phyloP scores from a whole-genome alignment of 495 filamentous ascomycete genomes.

The Endocarpon pusillum region DNA sequence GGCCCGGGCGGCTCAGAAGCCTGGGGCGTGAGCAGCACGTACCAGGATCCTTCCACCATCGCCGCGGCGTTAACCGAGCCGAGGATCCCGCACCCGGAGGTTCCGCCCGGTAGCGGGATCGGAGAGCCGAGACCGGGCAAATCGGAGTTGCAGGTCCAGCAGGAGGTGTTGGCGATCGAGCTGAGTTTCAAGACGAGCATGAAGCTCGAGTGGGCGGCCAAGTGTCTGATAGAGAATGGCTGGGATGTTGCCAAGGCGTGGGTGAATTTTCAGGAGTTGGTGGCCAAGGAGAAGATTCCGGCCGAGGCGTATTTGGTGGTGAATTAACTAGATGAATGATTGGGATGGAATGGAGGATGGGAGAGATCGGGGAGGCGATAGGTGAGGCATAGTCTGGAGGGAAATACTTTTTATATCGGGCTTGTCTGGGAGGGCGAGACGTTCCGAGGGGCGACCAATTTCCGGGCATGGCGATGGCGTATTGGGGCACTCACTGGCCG shows the following conservation, averaged over 20 bases:
- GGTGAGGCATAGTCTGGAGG: too few relatives aligned
- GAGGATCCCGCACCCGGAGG: conserved; percentile 11
- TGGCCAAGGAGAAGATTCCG: too few relatives aligned
- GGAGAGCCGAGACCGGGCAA: conserved; percentile 25
- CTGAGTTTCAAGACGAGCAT: conserved; percentile 52
- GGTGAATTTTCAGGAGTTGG: conserved; percentile 48
- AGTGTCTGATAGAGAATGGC: conserved; percentile 50
- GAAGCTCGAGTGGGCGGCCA: conserved; percentile 51
- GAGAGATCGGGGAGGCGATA: too few relatives aligned
- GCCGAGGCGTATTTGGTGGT: too few relatives aligned
- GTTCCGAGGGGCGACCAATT: too few relatives aligned
- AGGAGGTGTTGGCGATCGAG: conserved; percentile 46
- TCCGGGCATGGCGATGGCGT: too few relatives aligned
- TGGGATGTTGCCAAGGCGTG: conserved; percentile 61
- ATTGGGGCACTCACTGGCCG: too few relatives aligned
- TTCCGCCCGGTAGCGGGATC: conserved; percentile 25
- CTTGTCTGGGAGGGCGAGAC: too few relatives aligned
- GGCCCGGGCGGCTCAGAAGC: conserved; percentile 44
- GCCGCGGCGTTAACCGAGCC: conserved; percentile 4
- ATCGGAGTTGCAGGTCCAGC: conserved; percentile 27
- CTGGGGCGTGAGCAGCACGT: conserved; percentile 27
- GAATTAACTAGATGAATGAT: too few relatives aligned
- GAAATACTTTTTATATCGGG: too few relatives aligned
- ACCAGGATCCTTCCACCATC: conserved; percentile 9
- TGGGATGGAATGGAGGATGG: too few relatives aligned